Evolutionary conservation across 2,329 filamentous ascomycete genomes (phyloP).

Genomic region (Pseudogymnoascus sp.): DNA sequence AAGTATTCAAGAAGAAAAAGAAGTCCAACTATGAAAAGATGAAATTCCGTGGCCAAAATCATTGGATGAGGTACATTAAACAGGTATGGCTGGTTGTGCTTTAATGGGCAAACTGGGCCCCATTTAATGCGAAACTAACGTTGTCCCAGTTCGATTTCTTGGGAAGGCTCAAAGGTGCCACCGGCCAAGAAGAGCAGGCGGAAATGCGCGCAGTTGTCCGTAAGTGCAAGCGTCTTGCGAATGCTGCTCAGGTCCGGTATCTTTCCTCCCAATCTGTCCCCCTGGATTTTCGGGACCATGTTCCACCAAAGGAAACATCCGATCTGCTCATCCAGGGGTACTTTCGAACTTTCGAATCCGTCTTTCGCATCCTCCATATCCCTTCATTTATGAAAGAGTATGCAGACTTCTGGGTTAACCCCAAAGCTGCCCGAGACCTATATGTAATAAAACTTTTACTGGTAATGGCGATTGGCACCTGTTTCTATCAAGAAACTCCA

Average conservation of each 20-base stretch:
- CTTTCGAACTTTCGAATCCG: conserved; percentile 34
- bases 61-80: conserved; percentile 24
- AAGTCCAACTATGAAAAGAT: conserved; percentile 18
- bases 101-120: too few relatives aligned
- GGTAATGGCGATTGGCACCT: conserved; percentile 10
- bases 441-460: conserved; percentile 9
- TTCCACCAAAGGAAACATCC: neutral
- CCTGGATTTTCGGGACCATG: conserved; percentile 5
- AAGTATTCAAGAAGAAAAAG: neutral
- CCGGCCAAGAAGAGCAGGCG: neutral
- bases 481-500: conserved; percentile 1
- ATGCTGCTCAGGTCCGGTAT: neutral
- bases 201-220: neutral
- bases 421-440: neutral
- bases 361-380: conserved; percentile 37
- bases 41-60: conserved; percentile 22
- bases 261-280: neutral
- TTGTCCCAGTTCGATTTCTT: conserved; percentile 1
- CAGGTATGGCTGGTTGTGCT: conserved; percentile 15
- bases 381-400: conserved; percentile 38
- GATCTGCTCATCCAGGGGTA: conserved; percentile 24
- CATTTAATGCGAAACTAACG: neutral
- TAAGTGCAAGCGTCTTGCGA: neutral
- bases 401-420: conserved; percentile 31
- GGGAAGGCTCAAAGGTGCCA: neutral